Evolutionary conservation across 2,329 filamentous ascomycete genomes (phyloP).

Genomic region (Bisporella sp.): DNA sequence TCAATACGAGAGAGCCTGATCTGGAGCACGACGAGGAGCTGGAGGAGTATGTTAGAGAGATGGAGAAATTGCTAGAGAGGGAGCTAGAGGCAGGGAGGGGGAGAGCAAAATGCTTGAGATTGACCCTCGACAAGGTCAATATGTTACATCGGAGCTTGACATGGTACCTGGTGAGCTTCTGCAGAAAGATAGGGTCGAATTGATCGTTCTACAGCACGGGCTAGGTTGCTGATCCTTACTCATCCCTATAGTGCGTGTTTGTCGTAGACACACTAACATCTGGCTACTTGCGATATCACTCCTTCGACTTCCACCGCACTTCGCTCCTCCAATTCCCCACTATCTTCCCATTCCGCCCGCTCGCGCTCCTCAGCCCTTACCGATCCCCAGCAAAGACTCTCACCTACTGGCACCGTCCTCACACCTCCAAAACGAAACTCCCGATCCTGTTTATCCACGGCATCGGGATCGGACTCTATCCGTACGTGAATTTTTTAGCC

Average conservation of each 20-base stretch:
- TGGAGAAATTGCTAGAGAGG: conserved; percentile 41
- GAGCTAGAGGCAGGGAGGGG: conserved; percentile 42
- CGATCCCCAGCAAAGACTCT: too few relatives aligned
- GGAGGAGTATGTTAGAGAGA: conserved; percentile 40
- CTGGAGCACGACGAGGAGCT: conserved; percentile 31
- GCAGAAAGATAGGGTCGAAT: too few relatives aligned
- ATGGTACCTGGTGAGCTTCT: conserved; percentile 42
- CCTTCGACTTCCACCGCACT: too few relatives aligned
- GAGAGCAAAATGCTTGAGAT: conserved; percentile 40
- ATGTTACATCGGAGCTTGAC: conserved; percentile 44
- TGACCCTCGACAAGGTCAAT: conserved; percentile 48
- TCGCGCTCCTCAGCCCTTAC: too few relatives aligned
- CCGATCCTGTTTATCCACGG: conserved; percentile 55
- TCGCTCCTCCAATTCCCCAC: too few relatives aligned
- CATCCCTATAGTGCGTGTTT: too few relatives aligned
- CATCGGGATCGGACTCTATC: conserved; percentile 49
- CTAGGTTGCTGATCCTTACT: too few relatives aligned
- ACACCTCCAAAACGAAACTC: conserved; percentile 43
- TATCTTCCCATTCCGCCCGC: too few relatives aligned
- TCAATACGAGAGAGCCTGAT: conserved; percentile 38
- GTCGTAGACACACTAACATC: conserved; percentile 5
- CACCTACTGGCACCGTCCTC: too few relatives aligned
- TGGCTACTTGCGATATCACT: too few relatives aligned
- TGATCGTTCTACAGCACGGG: too few relatives aligned
- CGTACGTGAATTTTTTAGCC: conserved; percentile 43